These are phyloP conservation scores for Trifolium repens DNA, from an alignment of 306 rosid genomes.

Conservation along the genomic window DNA sequence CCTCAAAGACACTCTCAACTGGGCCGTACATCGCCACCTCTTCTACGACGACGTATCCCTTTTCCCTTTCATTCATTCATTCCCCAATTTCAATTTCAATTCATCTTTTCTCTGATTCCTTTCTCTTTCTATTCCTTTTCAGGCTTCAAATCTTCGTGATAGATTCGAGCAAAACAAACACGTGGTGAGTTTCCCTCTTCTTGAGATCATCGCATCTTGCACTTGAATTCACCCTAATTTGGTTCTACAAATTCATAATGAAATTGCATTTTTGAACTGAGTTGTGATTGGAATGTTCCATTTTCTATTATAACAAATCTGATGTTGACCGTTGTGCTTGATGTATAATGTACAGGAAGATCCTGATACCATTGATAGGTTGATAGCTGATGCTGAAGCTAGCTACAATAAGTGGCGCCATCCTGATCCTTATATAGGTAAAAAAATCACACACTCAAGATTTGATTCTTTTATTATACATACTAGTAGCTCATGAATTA, in stretches of 20 bases:
- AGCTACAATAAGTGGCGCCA: slow-evolving; percentile 86
- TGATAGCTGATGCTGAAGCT: slow-evolving; percentile 78
- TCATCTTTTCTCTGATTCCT: slow-evolving; percentile 6
- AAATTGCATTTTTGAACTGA: neutral
- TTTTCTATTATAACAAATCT: neutral
- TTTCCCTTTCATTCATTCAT: neutral
- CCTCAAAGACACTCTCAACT: slow-evolving; percentile 90
- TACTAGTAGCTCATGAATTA: neutral
- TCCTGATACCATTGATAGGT: slow-evolving; percentile 78
- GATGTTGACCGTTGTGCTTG: neutral
- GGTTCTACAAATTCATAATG: neutral
- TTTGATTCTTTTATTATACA: neutral
- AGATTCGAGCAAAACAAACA: slow-evolving; percentile 76
- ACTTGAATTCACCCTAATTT: slow-evolving; percentile 5
- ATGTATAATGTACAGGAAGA: slow-evolving; percentile 62
- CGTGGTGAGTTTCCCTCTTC: slow-evolving; percentile 63
- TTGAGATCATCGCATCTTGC: neutral
- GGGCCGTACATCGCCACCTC: slow-evolving; percentile 99
- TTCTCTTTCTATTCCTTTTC: slow-evolving; percentile 22
- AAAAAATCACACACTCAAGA: neutral
- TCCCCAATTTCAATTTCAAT: neutral
- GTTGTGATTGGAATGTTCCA: neutral
- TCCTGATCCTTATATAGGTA: slow-evolving; percentile 98
- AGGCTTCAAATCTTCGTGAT: slow-evolving; percentile 89
- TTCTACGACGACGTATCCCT: slow-evolving; percentile 76